A percentile compares a stretch with the other conserved stretches of the same genome.
Conservation (phyloP, 2,329 filamentous ascomycete species). For the Aspergillus sp. region DNA sequence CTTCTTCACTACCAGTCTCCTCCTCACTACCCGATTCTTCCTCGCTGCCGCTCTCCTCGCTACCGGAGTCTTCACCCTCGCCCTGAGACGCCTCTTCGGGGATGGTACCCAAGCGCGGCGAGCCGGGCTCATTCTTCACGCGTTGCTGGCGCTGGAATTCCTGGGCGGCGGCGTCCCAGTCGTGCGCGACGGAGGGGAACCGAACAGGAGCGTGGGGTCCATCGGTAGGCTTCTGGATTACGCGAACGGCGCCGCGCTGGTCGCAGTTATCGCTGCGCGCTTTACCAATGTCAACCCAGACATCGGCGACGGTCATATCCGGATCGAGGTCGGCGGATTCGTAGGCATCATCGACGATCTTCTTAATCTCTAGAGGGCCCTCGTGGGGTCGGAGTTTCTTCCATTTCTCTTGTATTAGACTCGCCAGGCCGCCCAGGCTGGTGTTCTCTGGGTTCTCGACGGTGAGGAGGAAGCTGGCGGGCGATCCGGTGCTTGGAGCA, state of each 20-base stretch:
- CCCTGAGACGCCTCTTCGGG: conserved; percentile 10
- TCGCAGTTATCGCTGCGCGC: conserved; percentile 32
- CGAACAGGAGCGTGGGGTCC: conserved; percentile 19
- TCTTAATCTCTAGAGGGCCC: conserved; percentile 33
- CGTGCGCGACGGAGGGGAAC: conserved; percentile 34
- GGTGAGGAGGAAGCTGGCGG: conserved; percentile 29
- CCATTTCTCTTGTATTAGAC: conserved; percentile 34
- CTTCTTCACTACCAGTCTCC: not conserved
- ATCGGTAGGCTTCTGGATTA: conserved; percentile 29
- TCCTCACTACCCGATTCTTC: not conserved
- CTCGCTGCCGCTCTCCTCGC: not conserved
- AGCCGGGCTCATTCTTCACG: conserved; percentile 11
- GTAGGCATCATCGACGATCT: conserved; percentile 35
- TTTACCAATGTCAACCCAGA: conserved; percentile 38
- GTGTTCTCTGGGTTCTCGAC: conserved; percentile 30
- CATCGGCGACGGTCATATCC: conserved; percentile 35
- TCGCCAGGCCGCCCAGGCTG: conserved; percentile 27
- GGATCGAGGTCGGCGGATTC: conserved; percentile 29
- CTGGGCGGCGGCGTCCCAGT: conserved; percentile 30
- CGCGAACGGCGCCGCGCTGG: conserved; percentile 33
- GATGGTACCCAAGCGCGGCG: conserved; percentile 18
- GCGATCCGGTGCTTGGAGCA: conserved; percentile 11
- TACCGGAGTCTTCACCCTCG: not conserved
- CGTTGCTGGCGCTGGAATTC: conserved; percentile 16
- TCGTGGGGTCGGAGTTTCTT: conserved; percentile 28